phyloP scores from a whole-genome alignment of 177 flowering plant species.

The Telopea speciosissima region DNA sequence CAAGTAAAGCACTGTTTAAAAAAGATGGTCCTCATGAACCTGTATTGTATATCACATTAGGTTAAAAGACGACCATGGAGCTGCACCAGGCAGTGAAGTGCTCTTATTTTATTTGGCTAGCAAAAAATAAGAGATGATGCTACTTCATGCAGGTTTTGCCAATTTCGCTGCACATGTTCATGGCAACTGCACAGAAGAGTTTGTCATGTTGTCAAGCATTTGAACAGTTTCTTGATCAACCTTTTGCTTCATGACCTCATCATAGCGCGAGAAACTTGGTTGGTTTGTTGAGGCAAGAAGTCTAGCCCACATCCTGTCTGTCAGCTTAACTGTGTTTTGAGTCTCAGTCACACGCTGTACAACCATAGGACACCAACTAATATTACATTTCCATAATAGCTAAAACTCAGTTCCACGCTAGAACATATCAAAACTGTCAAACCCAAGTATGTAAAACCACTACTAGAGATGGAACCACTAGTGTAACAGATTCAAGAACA shows the following conservation, averaged over 20 bases:
- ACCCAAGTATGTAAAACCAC: not conserved
- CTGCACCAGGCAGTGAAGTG: not conserved
- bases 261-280: constrained; percentile 41
- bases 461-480: not conserved
- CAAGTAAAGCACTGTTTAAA: not conserved
- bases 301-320: constrained; percentile 69
- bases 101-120: not conserved
- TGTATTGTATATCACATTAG: not conserved
- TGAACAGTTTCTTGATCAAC: not conserved
- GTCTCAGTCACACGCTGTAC: constrained; percentile 43
- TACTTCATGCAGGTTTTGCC: not conserved
- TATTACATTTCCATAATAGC: not conserved
- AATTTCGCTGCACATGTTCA: not conserved
- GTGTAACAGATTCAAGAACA: not conserved
- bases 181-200: not conserved
- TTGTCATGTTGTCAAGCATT: not conserved
- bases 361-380: not conserved
- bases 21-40: not conserved
- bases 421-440: not conserved
- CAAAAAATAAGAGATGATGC: not conserved
- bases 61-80: not conserved
- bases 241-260: constrained; percentile 4
- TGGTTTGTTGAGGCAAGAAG: constrained; percentile 65
- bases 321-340: constrained; percentile 50
- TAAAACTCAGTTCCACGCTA: not conserved